phyloP scores from a whole-genome alignment of 257 asterid species.

The Perilla frutescens region DNA sequence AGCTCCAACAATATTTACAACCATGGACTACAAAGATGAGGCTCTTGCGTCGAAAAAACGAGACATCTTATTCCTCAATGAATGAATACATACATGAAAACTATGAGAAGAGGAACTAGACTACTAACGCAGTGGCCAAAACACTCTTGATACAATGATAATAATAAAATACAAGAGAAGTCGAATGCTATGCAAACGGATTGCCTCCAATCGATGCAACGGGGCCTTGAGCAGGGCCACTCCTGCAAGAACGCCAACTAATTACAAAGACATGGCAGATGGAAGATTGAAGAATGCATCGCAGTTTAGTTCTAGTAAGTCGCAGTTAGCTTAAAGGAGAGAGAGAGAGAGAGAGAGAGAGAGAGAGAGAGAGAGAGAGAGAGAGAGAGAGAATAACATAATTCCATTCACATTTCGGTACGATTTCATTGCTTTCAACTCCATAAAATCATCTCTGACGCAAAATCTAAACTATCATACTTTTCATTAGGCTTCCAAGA shows the following conservation, averaged over 20 bases:
- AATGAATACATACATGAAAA: slow-evolving; percentile 14
- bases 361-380: too few species aligned
- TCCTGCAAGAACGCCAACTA: slow-evolving; percentile 34
- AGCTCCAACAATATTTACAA: slow-evolving; percentile 28
- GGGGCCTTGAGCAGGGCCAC: slow-evolving; percentile 30
- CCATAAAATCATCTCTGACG: too few species aligned
- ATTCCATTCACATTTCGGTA: too few species aligned
- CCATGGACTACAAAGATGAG: neutral
- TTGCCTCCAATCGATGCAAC: slow-evolving; percentile 45
- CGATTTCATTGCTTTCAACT: too few species aligned
- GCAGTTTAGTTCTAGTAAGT: neutral
- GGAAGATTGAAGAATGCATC: neutral
- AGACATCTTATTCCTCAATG: slow-evolving; percentile 8
- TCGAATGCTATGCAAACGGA: slow-evolving; percentile 41
- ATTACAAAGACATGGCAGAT: neutral
- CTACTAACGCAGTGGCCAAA: neutral
- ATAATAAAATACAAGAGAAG: neutral
- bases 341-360: too few species aligned
- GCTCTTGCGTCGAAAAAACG: neutral
- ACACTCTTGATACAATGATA: neutral
- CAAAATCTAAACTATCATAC: too few species aligned
- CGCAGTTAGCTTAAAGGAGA: neutral
- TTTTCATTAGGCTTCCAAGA: too few species aligned
- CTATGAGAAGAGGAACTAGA: slow-evolving; percentile 11
- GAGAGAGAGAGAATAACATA: too few species aligned